These are phyloP conservation scores for Termitomyces sp. DNA, from an alignment of 1,284 basidiomycete genomes.

Conservation along the genomic window DNA sequence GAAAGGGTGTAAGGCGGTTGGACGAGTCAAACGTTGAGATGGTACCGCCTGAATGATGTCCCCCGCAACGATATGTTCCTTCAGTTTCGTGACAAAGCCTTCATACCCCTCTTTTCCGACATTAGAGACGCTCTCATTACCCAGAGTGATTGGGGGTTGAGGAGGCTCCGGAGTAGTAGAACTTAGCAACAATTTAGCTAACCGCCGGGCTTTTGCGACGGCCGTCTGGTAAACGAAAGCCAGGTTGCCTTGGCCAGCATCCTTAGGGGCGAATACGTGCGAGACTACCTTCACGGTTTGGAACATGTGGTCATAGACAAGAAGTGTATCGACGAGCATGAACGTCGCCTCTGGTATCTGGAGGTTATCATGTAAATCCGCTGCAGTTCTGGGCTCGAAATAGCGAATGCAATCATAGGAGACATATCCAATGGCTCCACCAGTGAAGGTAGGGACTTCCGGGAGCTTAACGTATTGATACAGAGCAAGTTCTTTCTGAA, in stretches of 20 bases:
- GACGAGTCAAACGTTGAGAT: slow-evolving; percentile 83
- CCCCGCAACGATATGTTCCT: slow-evolving; percentile 92
- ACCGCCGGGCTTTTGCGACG: slow-evolving; percentile 67
- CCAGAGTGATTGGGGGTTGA: slow-evolving; percentile 67
- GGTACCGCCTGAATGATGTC: slow-evolving; percentile 99
- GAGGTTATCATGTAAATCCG: slow-evolving; percentile 69
- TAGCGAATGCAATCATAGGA: slow-evolving; percentile 95
- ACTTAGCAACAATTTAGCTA: slow-evolving; percentile 64
- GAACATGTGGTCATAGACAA: slow-evolving; percentile 97
- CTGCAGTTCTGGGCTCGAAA: slow-evolving; percentile 91
- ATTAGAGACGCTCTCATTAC: slow-evolving; percentile 78
- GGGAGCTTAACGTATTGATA: slow-evolving; percentile 92
- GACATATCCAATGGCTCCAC: slow-evolving; percentile 97
- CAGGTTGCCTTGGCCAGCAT: slow-evolving; percentile 57
- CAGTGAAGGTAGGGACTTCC: slow-evolving; percentile 92
- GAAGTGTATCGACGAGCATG: slow-evolving; percentile 92
- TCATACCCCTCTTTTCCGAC: slow-evolving; percentile 95
- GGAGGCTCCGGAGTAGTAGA: slow-evolving; percentile 59
- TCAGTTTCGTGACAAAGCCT: slow-evolving; percentile 85
- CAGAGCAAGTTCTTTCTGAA: slow-evolving; percentile 83
- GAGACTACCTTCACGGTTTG: slow-evolving; percentile 94
- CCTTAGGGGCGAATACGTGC: slow-evolving; percentile 84
- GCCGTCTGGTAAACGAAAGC: slow-evolving; percentile 82
- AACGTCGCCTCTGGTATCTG: slow-evolving; percentile 93
- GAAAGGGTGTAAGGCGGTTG: slow-evolving; percentile 91